Conservation (phyloP, 352 stramenopile species). For the Pythium biforme region DNA sequence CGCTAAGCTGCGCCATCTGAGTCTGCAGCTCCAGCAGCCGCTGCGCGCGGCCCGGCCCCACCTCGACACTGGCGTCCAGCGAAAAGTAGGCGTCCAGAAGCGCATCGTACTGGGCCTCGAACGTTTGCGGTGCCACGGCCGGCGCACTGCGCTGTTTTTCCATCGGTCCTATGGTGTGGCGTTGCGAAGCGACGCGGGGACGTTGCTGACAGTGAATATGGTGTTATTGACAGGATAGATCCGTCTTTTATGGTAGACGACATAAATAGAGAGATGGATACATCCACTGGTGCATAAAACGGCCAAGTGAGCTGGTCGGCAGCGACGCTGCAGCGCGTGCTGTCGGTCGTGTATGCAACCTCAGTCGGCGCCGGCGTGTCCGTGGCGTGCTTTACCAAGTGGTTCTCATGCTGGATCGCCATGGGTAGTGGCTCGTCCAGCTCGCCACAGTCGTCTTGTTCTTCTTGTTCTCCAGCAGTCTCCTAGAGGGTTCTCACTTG, state of each 20-base stretch:
- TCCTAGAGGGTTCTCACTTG: too few species aligned
- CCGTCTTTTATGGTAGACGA: too few species aligned
- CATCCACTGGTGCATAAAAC: not conserved
- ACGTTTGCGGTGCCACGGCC: not conserved
- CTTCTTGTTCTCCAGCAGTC: not conserved
- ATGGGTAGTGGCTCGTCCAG: not conserved
- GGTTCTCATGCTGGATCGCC: not conserved
- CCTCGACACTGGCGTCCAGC: not conserved
- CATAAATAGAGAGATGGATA: constrained; percentile 1
- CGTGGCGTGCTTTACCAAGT: too few species aligned
- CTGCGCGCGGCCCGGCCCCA: constrained; percentile 9
- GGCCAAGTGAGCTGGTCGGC: too few species aligned
- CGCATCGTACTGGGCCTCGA: constrained; percentile 18
- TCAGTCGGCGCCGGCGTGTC: too few species aligned
- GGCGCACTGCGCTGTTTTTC: not conserved
- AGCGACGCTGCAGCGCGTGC: too few species aligned
- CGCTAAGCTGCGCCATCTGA: constrained; percentile 36
- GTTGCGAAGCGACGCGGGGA: too few species aligned
- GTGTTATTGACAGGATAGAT: too few species aligned
- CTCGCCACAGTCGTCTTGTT: not conserved
- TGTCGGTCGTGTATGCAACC: too few species aligned
- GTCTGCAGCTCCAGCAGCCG: constrained; percentile 31
- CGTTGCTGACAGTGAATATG: too few species aligned
- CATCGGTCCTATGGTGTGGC: not conserved
- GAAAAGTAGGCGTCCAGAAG: constrained; percentile 15